These are phyloP conservation scores for Spinacia oleracea DNA, from an alignment of 179 eudicot genomes.

Conservation along the genomic window DNA sequence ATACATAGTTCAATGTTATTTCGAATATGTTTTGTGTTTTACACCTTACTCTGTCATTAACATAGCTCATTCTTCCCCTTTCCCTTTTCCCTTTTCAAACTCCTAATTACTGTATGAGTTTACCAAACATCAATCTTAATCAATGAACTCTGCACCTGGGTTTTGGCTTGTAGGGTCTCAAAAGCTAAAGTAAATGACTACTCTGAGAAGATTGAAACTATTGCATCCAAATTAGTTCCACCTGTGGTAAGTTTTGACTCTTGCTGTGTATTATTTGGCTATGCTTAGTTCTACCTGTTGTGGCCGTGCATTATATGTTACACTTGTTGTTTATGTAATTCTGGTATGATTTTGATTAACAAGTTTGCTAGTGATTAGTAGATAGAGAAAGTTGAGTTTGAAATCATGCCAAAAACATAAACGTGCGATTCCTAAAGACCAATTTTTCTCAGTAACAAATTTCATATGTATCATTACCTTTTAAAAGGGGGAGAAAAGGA, in stretches of 20 bases:
- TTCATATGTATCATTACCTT: not conserved
- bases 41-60: too few species aligned
- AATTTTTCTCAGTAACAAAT: not conserved
- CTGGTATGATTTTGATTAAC: not conserved
- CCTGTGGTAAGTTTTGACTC: slow-evolving; percentile 49
- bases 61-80: too few species aligned
- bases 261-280: not conserved
- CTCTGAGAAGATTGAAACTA: slow-evolving; percentile 79
- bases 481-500: not conserved
- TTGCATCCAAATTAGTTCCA: slow-evolving; percentile 63
- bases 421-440: not conserved
- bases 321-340: not conserved
- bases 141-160: not conserved
- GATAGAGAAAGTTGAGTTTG: not conserved
- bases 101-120: too few species aligned
- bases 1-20: too few species aligned
- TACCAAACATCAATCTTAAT: not conserved
- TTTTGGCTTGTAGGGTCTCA: slow-evolving; percentile 53
- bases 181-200: slow-evolving; percentile 77
- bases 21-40: too few species aligned
- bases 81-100: too few species aligned
- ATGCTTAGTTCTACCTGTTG: not conserved
- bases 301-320: not conserved
- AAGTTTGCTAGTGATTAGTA: not conserved
- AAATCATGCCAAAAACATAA: not conserved